These are phyloP conservation scores for Saccharomycopsis sp. DNA, from an alignment of 805 yeast species.

Conservation along the genomic window DNA sequence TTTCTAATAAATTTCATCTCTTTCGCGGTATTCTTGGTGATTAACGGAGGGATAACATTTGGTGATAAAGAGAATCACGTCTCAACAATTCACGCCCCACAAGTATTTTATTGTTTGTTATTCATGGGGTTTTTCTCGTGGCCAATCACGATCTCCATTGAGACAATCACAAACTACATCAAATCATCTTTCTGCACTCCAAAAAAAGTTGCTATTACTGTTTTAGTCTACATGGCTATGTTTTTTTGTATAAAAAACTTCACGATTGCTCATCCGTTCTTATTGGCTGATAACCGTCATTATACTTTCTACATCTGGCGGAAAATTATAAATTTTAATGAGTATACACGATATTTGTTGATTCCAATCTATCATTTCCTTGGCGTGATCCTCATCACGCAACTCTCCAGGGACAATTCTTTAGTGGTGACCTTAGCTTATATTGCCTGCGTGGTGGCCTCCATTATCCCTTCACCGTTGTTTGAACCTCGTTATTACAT, in stretches of 20 bases:
- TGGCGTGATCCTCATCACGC: no score
- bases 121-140: slow-evolving; percentile 59
- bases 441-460: slow-evolving; percentile 44
- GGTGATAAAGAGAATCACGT: slow-evolving; percentile 89
- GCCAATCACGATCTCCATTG: slow-evolving; percentile 45
- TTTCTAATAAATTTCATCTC: slow-evolving; percentile 42
- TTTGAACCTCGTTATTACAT: slow-evolving; percentile 93
- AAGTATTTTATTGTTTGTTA: slow-evolving; percentile 67
- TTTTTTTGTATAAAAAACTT: slow-evolving; percentile 47
- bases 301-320: slow-evolving; percentile 82
- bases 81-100: slow-evolving; percentile 66
- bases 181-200: slow-evolving; percentile 27
- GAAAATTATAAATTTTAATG: slow-evolving; percentile 45
- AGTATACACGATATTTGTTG: slow-evolving; percentile 41
- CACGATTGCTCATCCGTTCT: slow-evolving; percentile 81
- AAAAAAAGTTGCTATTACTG: slow-evolving; percentile 11
- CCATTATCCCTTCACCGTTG: slow-evolving; percentile 83
- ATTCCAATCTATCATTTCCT: slow-evolving; percentile 69
- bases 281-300: slow-evolving; percentile 92
- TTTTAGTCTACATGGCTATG: slow-evolving; percentile 29
- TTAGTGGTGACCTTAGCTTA: slow-evolving; percentile 41
- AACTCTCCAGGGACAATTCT: no score
- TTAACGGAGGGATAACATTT: slow-evolving; percentile 79
- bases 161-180: slow-evolving; percentile 36
- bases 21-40: slow-evolving; percentile 51